Evolutionary conservation across 148 eudicot genomes (phyloP), one percentile per base, ranked within the genome.

Genomic region (Oxyria digyna): DNA sequence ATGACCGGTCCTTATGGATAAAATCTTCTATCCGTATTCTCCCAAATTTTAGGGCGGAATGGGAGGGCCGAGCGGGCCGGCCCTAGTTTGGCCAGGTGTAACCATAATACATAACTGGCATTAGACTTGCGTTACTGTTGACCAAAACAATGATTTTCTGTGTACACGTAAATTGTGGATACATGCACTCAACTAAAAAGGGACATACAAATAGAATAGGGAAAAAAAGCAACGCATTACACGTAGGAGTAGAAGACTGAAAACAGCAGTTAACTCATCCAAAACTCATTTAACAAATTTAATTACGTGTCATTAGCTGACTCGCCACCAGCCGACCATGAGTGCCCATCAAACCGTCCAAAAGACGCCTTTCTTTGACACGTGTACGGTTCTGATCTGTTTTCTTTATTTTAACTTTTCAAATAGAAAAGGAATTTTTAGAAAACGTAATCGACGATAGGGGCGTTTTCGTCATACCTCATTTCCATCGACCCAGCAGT

Each of bases 251-350:
- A 29, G 65, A 17, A 57, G 65, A 59, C 20, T 59, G 65, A 59
- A 59, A 59, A 37, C 18, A 29, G 65, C 65, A 14, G 65, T 59
- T 29, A 29, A 59, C 29, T 59, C 65, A 59, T 59, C 65, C 65
- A 59, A 4, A 14, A 4, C 18, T 23, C 65, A 15, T 59, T 29
- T 6, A 9, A 4, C n/a, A 29, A 52, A 0, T 31, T 5, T 4
- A 50, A 21, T 21, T 6, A 59, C 65, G 65, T 59, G 65, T 29
- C 65, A 59, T 6, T 29, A 59, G 1, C 15, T 59, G 38, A 59
- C 37, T 59, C 65, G 65, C 37, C 37, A 59, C 65, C 38, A 14
- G 20, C 65, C 65, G 38, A 6, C 65, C 65, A 59, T 4, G 20
- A 11, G 12, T 23, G 65, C 35, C 64, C 38, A 55, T 55, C 65